phyloP scores from a whole-genome alignment of 2,329 filamentous ascomycete species.

The Colletotrichum tamarilloi region DNA sequence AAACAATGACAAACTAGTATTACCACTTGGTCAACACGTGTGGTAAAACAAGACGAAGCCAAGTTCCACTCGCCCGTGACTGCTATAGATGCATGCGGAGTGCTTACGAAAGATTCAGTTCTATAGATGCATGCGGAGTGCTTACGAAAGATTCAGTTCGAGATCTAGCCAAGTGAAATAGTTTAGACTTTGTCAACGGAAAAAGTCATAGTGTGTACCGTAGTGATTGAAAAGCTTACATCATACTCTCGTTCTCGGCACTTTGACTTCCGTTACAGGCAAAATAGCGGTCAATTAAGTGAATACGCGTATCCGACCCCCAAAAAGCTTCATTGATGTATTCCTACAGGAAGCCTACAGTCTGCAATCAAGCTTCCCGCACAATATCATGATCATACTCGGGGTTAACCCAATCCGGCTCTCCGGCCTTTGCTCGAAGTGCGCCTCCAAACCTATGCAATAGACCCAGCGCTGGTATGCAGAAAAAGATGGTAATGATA shows the following conservation, averaged over 20 bases:
- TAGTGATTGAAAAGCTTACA: no score
- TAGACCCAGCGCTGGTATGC: slow-evolving; percentile 48
- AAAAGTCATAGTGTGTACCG: no score
- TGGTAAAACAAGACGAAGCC: not conserved
- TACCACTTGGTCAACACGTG: not conserved
- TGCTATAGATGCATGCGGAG: not conserved
- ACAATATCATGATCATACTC: slow-evolving; percentile 45
- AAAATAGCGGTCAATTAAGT: not conserved
- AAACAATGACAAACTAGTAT: not conserved
- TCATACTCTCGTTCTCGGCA: no score
- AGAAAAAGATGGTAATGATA: slow-evolving; percentile 55
- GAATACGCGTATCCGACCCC: not conserved
- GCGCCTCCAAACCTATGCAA: slow-evolving; percentile 53
- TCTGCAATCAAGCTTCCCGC: not conserved
- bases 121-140: not conserved
- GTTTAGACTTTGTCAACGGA: no score
- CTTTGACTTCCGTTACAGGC: no score
- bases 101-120: no score
- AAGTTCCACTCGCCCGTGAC: not conserved
- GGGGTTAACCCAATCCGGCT: slow-evolving; percentile 58
- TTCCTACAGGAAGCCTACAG: not conserved
- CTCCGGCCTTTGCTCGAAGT: slow-evolving; percentile 48
- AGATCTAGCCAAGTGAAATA: no score
- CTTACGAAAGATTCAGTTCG: no score
- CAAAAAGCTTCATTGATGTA: no score